Evolutionary conservation across 108 stramenopile species (phyloP).

Genomic region (Cyclotella sp.): DNA sequence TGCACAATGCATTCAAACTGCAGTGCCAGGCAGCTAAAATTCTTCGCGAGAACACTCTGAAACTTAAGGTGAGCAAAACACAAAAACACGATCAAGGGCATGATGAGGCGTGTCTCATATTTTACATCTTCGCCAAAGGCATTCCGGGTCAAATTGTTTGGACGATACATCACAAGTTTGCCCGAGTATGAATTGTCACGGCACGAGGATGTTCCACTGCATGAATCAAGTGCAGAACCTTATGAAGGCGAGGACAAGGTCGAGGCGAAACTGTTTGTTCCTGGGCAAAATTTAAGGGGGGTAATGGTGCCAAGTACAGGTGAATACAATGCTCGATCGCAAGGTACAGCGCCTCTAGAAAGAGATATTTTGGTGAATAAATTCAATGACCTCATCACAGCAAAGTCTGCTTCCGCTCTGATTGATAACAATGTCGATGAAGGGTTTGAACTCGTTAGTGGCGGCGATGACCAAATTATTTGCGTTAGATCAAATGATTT

Average conservation of each 20-base stretch:
- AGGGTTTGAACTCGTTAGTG: conserved; percentile 24
- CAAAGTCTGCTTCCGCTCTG: too few species aligned
- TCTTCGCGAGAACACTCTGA: conserved; percentile 71
- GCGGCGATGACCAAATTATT: conserved; percentile 8
- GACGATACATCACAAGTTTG: conserved; percentile 55
- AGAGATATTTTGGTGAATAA: conserved; percentile 18
- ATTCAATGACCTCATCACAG: neutral
- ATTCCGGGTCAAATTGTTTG: conserved; percentile 67
- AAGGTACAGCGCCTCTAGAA: neutral
- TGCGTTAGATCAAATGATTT: conserved; percentile 10
- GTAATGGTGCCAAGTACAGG: conserved; percentile 25
- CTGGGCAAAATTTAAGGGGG: conserved; percentile 35
- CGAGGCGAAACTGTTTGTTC: conserved; percentile 20
- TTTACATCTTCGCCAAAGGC: conserved; percentile 20
- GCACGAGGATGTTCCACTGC: conserved; percentile 56
- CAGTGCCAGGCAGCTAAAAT: conserved; percentile 48
- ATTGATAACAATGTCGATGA: conserved; percentile 2
- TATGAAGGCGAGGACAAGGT: conserved; percentile 21
- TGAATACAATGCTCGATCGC: conserved; percentile 13
- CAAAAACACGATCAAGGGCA: neutral
- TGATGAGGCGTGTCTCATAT: neutral
- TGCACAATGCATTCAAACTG: conserved; percentile 26
- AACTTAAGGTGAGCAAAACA: conserved; percentile 43
- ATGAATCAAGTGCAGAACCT: conserved; percentile 51
- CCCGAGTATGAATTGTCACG: conserved; percentile 53